phyloP scores from a whole-genome alignment of 495 filamentous ascomycete genomes.

The Neurospora pannonica region DNA sequence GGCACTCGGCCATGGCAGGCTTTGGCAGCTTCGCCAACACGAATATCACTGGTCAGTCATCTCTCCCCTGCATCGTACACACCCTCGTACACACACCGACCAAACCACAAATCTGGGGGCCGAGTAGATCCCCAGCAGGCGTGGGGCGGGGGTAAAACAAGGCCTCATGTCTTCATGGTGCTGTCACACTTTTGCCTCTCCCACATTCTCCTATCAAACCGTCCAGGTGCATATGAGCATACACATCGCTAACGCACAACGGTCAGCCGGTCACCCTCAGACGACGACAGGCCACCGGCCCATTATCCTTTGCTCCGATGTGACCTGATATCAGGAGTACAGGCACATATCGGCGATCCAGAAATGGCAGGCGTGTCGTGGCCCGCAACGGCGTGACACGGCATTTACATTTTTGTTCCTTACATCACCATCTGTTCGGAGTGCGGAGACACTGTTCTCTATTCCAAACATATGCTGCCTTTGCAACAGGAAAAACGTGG shows the following conservation, averaged over 20 bases:
- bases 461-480: neutral
- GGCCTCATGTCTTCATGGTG: neutral
- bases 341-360: neutral
- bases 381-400: neutral
- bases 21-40: neutral
- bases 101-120: neutral
- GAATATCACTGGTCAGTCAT: neutral
- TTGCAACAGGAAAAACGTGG: neutral
- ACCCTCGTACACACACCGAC: neutral
- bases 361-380: neutral
- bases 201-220: neutral
- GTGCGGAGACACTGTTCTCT: neutral
- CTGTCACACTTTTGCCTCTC: neutral
- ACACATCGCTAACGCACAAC: neutral
- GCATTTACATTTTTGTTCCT: neutral
- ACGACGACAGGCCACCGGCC: neutral
- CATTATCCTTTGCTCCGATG: neutral
- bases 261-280: neutral
- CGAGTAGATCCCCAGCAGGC: neutral
- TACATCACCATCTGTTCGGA: neutral
- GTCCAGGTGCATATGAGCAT: neutral
- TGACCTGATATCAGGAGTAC: neutral
- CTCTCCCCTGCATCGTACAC: neutral
- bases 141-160: neutral
- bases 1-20: neutral